These are phyloP conservation scores for Fusarium annulatum DNA, from an alignment of 2,329 filamentous ascomycete species.

Conservation along the genomic window DNA sequence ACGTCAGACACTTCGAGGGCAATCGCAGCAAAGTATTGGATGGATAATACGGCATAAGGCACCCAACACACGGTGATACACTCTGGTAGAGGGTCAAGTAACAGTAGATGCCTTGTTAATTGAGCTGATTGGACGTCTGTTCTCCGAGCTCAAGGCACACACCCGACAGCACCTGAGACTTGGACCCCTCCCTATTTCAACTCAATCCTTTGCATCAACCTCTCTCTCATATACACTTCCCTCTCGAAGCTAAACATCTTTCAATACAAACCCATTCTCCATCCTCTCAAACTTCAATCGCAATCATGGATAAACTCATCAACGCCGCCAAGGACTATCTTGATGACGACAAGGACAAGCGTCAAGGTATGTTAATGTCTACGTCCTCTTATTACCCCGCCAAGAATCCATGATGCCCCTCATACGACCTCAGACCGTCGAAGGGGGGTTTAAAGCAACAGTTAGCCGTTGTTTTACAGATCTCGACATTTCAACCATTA, in stretches of 20 bases:
- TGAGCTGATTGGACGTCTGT: not conserved
- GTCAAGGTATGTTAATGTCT: constrained; percentile 34
- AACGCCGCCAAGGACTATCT: constrained; percentile 54
- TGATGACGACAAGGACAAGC: constrained; percentile 45
- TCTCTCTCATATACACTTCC: not conserved
- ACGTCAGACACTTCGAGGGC: constrained; percentile 25
- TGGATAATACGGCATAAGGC: not conserved
- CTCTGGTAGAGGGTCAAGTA: not conserved
- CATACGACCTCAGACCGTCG: not conserved
- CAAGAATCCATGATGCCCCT: constrained; percentile 36
- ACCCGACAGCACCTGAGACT: not conserved
- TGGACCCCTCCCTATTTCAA: constrained; percentile 26
- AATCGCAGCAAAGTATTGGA: not conserved
- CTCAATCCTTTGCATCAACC: constrained; percentile 11
- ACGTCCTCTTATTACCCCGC: constrained; percentile 37
- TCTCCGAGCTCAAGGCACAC: not conserved
- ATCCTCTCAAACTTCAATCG: not conserved
- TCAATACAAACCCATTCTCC: not conserved
- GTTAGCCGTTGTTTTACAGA: not conserved
- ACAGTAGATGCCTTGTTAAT: not conserved
- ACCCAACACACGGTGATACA: not conserved
- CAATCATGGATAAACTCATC: constrained; percentile 54
- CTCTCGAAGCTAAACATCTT: not conserved
- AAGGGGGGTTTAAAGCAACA: not conserved
- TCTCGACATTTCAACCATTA: not conserved